Base-by-base conservation (phyloP, 2,329 filamentous ascomycete genomes). In the Blastomyces emzantsi region DNA sequence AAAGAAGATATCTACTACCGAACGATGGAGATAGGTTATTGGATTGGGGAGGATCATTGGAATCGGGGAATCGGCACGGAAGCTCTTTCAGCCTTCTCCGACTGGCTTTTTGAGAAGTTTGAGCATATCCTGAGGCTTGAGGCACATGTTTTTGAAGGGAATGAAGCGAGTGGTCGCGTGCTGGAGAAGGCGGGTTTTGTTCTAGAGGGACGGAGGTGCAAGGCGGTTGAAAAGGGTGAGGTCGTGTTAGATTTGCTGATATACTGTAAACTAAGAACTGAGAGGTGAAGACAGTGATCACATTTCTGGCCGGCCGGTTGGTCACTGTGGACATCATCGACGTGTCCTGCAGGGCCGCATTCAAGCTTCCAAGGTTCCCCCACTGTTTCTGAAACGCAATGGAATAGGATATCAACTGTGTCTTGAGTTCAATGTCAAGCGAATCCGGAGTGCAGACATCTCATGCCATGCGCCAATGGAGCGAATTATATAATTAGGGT, bases 41-140 rank as follows among this genome's bases (percentile, higher is more conserved):
- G 52, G 52, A 19, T 55, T 55, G 52, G 25, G 8, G 52, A 55
- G 52, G 52, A 55, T 19, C 25, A 55, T 33, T 55, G 52, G 52
- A 33, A 33, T 33, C 52, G 33, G 52, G 52, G 52, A 5, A 30
- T 30, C 30, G 25, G 25, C 15, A 55, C 52, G 4, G 52, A 55
- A 6, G 52, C 30, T 9, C 17, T 33, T 30, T 55, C 52, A 15
- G 19, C 13, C 5, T 30, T 55, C 15, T 30, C 52, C 1, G 30
- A 55, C 30, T 55, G 52, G 52, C 11, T 30, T 15, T 55, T 55
- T 33, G 52, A 55, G 52, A 55, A 28, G 13, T 33, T 55, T 33
- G 25, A 9, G 25, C 52, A 55, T 33, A 55, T 55, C 52, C 2
- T 55, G 30, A 28, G 52, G 22, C 25, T 55, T 55, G 52, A 55